Percentiles rank a stretch among this genome's conserved stretches.
Conservation (phyloP, 2,329 filamentous ascomycete species). For the Aspergillus brunneoviolaceus region DNA sequence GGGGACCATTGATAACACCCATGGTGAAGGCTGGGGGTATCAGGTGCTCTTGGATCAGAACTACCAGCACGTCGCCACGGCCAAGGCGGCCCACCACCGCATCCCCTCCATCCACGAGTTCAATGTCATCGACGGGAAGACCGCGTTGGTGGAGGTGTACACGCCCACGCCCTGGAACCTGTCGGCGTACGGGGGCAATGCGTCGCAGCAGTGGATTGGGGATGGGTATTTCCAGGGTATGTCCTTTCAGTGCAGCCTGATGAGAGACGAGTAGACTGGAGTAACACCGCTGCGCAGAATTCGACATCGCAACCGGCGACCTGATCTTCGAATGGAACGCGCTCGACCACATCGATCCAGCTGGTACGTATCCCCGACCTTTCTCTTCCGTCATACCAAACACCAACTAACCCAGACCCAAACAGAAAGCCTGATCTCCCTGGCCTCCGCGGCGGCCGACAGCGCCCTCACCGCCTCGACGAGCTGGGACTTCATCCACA, state of each 20-base stretch:
- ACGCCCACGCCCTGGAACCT: constrained; percentile 51
- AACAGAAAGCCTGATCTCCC: constrained; percentile 47
- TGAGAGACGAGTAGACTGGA: background rate
- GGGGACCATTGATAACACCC: constrained; percentile 52
- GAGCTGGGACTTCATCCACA: constrained; percentile 54
- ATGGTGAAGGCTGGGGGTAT: constrained; percentile 57
- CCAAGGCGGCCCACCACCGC: constrained; percentile 51
- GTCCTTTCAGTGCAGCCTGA: constrained; percentile 23
- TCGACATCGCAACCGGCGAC: constrained; percentile 54
- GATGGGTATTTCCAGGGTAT: constrained; percentile 55
- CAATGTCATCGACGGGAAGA: constrained; percentile 53
- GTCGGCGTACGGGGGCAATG: constrained; percentile 46
- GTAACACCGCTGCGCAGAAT: constrained; percentile 21
- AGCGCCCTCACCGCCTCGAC: constrained; percentile 38
- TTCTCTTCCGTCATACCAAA: too few species aligned
- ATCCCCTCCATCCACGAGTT: constrained; percentile 59
- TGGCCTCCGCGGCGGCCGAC: constrained; percentile 48
- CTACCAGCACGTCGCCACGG: constrained; percentile 56
- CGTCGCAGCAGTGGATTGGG: constrained; percentile 57
- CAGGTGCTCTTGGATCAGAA: constrained; percentile 54
- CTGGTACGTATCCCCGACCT: constrained; percentile 36
- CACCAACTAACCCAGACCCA: too few species aligned
- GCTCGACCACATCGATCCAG: constrained; percentile 56
- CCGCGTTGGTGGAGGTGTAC: constrained; percentile 55
- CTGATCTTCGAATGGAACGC: constrained; percentile 61